Percentiles rank a stretch among this genome's conserved stretches.
phyloP scores from a whole-genome alignment of 768 basidiomycete genomes.

The Lactifluus piperatus region DNA sequence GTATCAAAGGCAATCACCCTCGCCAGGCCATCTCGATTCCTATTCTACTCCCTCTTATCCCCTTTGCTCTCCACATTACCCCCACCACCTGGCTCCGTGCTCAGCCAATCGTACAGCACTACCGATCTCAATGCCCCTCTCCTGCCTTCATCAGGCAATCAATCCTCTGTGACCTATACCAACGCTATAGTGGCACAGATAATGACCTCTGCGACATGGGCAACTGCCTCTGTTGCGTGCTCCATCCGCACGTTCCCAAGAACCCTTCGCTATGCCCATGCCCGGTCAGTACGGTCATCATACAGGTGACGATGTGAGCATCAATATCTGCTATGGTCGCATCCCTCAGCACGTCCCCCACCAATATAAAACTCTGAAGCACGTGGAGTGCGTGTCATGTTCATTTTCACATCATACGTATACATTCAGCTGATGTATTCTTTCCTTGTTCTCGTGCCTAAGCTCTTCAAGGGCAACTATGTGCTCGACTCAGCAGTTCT shows the following conservation, averaged over 20 bases:
- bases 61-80: conserved; percentile 6
- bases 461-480: conserved; percentile 88
- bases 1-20: conserved; percentile 20
- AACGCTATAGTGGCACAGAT: conserved; percentile 26
- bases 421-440: background rate
- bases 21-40: conserved; percentile 22
- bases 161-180: conserved; percentile 14
- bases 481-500: conserved; percentile 88
- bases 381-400: conserved; percentile 58
- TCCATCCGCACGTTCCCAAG: conserved; percentile 17
- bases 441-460: conserved; percentile 22
- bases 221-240: conserved; percentile 57
- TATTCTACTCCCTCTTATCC: conserved; percentile 9
- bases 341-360: conserved; percentile 88
- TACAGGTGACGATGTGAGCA: conserved; percentile 32
- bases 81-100: background rate
- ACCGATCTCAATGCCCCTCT: conserved; percentile 20
- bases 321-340: conserved; percentile 76
- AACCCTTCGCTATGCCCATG: conserved; percentile 22
- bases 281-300: conserved; percentile 37
- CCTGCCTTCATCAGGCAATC: conserved; percentile 14
- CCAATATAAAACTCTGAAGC: conserved; percentile 90
- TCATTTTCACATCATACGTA: background rate
- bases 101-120: conserved; percentile 1
- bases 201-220: conserved; percentile 39